Evolutionary conservation across 1,139 yeast genomes (phyloP), one percentile per base, ranked within the genome.

Genomic region (Scheffersomyces lignicola): DNA sequence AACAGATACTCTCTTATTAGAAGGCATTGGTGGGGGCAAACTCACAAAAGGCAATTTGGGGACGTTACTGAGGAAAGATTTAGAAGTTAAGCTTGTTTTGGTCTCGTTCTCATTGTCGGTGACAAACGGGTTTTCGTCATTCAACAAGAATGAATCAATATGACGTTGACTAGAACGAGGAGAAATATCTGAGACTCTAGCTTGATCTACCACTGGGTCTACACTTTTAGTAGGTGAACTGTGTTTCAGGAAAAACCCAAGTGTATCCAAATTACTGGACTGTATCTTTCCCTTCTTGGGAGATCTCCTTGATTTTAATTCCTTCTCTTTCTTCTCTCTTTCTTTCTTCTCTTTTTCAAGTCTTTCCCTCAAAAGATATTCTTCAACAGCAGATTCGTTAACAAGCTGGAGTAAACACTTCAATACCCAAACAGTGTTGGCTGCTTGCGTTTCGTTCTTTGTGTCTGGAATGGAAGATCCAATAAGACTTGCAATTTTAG

Each of bases 231-330:
- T n/a, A n/a, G n/a, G n/a, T n/a, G n/a, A n/a, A n/a, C n/a, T n/a
- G n/a, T n/a, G n/a, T n/a, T 20, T 20, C 23, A 9, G 23, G 10
- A 20, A 10, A 10, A 20, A 20, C 10, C 23, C 23, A 23, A 23
- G 13, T 12, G 8, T 9, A 23, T 23, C 26, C 10, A 23, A 23
- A 23, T 23, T 23, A 11, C 8, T 9, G n/a, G n/a, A n/a, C n/a
- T n/a, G n/a, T n/a, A n/a, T n/a, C 10, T 23, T 23, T 6, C 7
- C 5, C 28, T 25, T 25, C 7, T 5, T 11, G 10, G 29, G 29
- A 5, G 29, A 26, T 11, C 18, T 26, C 18, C 18, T 26, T 26
- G 9, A 12, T 16, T 26, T 26, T 26, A 9, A 12, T 16, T 26
- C 18, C 20, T 15, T 6, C 4, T 5, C 29, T 16, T 24, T 16